These are phyloP conservation scores for Ustilago trichophora DNA, from an alignment of 1,284 basidiomycete species.

Conservation along the genomic window DNA sequence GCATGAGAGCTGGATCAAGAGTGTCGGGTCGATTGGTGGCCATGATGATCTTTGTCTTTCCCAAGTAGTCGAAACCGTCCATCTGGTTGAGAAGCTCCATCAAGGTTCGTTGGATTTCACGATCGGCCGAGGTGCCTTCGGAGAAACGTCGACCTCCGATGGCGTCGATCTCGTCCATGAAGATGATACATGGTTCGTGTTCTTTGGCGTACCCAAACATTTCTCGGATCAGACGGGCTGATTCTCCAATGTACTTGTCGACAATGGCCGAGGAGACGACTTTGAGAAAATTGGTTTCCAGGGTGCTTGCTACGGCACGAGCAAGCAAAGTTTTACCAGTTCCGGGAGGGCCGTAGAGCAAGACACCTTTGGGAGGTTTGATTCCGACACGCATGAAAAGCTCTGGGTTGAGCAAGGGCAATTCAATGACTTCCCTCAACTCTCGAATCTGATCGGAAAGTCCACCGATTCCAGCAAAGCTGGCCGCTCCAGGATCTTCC, in stretches of 20 bases:
- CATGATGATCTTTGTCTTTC: constrained; percentile 97
- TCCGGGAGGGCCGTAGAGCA: constrained; percentile 91
- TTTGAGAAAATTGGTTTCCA: constrained; percentile 96
- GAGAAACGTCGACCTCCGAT: constrained; percentile 80
- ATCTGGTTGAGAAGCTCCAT: constrained; percentile 99
- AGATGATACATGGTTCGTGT: constrained; percentile 97
- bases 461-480: constrained; percentile 97
- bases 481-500: constrained; percentile 93
- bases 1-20: constrained; percentile 93
- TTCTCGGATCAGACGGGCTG: constrained; percentile 88
- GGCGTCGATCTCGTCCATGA: constrained; percentile 92
- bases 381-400: constrained; percentile 95
- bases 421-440: constrained; percentile 94
- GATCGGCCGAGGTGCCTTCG: constrained; percentile 97
- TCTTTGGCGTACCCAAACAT: constrained; percentile 99
- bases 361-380: constrained; percentile 91
- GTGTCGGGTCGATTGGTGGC: constrained; percentile 71
- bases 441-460: constrained; percentile 95
- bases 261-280: constrained; percentile 99
- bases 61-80: constrained; percentile 98
- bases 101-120: constrained; percentile 96
- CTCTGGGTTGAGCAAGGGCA: constrained; percentile 94
- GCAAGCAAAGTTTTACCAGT: constrained; percentile 96
- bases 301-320: constrained; percentile 92
- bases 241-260: constrained; percentile 99